phyloP scores from a whole-genome alignment of 768 basidiomycete genomes.

The Xerocomus potaroensis region DNA sequence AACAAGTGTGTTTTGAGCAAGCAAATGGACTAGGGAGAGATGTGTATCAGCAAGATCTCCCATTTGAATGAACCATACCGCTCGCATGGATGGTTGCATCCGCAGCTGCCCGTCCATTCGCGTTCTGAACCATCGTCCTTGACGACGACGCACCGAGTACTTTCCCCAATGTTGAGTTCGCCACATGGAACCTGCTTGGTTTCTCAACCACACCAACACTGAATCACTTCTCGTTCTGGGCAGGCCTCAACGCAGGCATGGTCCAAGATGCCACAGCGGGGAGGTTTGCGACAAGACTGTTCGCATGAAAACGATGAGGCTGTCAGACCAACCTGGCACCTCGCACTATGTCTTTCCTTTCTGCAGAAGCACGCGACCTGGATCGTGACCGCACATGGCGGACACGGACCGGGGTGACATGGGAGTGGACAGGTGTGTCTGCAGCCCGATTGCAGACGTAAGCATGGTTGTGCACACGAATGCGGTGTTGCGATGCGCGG shows the following conservation, averaged over 20 bases:
- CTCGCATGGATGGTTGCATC: slow-evolving; percentile 59
- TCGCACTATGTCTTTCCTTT: slow-evolving; percentile 37
- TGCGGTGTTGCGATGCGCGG: slow-evolving; percentile 69
- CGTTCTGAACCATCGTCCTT: slow-evolving; percentile 33
- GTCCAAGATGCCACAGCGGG: slow-evolving; percentile 60
- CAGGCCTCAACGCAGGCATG: slow-evolving; percentile 70
- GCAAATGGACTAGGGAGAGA: slow-evolving; percentile 49
- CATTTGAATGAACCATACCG: slow-evolving; percentile 35
- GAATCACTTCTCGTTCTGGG: slow-evolving; percentile 43
- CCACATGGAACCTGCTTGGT: slow-evolving; percentile 62
- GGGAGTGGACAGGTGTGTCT: slow-evolving; percentile 76
- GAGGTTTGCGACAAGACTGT: slow-evolving; percentile 35
- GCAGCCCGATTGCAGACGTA: slow-evolving; percentile 56
- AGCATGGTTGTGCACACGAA: slow-evolving; percentile 70
- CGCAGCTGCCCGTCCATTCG: slow-evolving; percentile 63
- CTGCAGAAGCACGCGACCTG: slow-evolving; percentile 79
- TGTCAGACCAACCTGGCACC: slow-evolving; percentile 46
- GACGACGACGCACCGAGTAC: slow-evolving; percentile 24
- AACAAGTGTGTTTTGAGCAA: slow-evolving; percentile 74
- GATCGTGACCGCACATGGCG: slow-evolving; percentile 82
- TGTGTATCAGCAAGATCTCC: background rate
- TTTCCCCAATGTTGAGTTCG: slow-evolving; percentile 45
- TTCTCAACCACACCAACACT: slow-evolving; percentile 81
- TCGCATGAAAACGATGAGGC: slow-evolving; percentile 33
- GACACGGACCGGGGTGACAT: slow-evolving; percentile 97